These are phyloP conservation scores for Aspergillus candidus DNA, from an alignment of 2,329 filamentous ascomycete species.

Conservation along the genomic window DNA sequence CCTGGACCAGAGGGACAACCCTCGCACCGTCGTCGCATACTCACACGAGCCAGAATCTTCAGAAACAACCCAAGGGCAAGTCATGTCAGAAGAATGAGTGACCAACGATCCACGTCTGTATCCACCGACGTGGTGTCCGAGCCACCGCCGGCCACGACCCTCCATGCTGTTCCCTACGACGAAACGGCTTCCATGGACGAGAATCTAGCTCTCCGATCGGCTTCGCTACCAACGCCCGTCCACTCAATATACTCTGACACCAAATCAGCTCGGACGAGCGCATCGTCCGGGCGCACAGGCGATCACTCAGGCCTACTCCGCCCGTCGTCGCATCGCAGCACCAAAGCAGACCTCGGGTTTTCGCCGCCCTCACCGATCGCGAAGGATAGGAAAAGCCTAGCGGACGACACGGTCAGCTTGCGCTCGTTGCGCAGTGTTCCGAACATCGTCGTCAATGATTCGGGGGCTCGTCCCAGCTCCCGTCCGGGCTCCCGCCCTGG, in stretches of 20 bases:
- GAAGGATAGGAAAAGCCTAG: neutral
- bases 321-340: constrained; percentile 10
- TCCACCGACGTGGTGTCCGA: constrained; percentile 22
- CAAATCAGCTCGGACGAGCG: constrained; percentile 20
- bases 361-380: constrained; percentile 7
- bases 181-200: constrained; percentile 19
- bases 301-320: constrained; percentile 8
- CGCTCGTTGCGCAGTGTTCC: constrained; percentile 33
- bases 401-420: constrained; percentile 14
- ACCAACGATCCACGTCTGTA: constrained; percentile 25
- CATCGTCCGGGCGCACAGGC: constrained; percentile 14
- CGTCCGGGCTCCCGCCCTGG: constrained; percentile 20
- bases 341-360: constrained; percentile 10
- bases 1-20: neutral
- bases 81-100: constrained; percentile 34
- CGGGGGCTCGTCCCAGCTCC: constrained; percentile 27
- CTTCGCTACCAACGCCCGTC: constrained; percentile 21
- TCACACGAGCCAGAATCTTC: neutral
- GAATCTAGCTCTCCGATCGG: constrained; percentile 22
- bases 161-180: constrained; percentile 23
- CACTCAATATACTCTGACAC: constrained; percentile 20
- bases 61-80: constrained; percentile 16
- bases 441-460: constrained; percentile 36
- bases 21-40: neutral
- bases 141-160: constrained; percentile 13